Percentiles rank a stretch among this genome's conserved stretches.
Evolutionary conservation across 1,284 basidiomycete genomes (phyloP).

Genomic region (Cutaneotrichosporon spelunceum): DNA sequence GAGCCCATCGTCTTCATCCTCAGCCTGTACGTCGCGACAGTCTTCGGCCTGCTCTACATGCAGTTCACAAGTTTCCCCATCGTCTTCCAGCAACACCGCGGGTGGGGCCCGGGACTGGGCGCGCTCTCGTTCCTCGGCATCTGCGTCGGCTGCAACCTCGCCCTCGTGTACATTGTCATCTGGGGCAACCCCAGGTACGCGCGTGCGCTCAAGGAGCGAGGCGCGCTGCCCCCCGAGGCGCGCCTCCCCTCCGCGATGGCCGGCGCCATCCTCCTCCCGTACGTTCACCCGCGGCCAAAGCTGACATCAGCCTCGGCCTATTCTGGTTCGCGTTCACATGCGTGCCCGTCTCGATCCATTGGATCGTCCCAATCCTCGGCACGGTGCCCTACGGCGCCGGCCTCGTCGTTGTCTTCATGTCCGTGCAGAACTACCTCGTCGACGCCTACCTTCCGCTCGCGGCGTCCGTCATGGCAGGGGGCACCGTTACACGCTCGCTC

Average conservation of each 20-base stretch:
- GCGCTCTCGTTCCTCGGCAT: slow-evolving; percentile 65
- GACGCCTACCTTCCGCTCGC: slow-evolving; percentile 56
- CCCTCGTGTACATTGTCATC: slow-evolving; percentile 59
- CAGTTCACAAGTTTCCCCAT: slow-evolving; percentile 52
- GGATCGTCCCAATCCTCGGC: slow-evolving; percentile 62
- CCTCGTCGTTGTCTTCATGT: slow-evolving; percentile 36
- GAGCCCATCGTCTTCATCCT: slow-evolving; percentile 66
- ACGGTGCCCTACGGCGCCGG: slow-evolving; percentile 60
- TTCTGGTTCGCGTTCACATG: slow-evolving; percentile 56
- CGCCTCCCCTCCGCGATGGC: slow-evolving; percentile 61
- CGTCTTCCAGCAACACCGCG: slow-evolving; percentile 31
- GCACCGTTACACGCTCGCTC: slow-evolving; percentile 63
- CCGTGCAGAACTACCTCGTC: slow-evolving; percentile 58
- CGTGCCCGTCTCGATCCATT: slow-evolving; percentile 57
- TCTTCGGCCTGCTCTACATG: slow-evolving; percentile 38
- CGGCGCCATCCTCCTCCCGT: slow-evolving; percentile 59
- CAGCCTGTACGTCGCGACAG: slow-evolving; percentile 45
- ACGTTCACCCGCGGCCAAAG: slow-evolving; percentile 37
- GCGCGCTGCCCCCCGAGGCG: slow-evolving; percentile 49
- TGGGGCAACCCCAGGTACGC: slow-evolving; percentile 31
- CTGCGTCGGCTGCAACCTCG: slow-evolving; percentile 58
- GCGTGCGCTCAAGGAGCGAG: slow-evolving; percentile 19
- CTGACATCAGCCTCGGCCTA: slow-evolving; percentile 14
- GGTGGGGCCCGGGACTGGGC: slow-evolving; percentile 53
- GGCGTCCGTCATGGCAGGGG: slow-evolving; percentile 64